Base-by-base conservation (phyloP, 495 filamentous ascomycete genomes). In the Aspergillus saccharolyticus region DNA sequence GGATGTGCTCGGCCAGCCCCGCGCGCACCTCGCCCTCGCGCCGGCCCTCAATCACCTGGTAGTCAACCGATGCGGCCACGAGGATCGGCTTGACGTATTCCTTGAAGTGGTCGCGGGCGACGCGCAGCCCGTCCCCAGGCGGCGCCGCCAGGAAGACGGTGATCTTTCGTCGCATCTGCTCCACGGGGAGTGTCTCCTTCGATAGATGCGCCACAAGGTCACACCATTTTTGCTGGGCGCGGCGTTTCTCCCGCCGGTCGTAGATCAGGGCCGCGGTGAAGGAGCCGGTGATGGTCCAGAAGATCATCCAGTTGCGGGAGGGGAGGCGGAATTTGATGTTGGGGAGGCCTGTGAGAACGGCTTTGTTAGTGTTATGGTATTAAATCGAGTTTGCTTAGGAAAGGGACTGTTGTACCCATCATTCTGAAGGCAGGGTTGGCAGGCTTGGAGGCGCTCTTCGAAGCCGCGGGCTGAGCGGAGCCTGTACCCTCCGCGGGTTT, bases 221-320 rank as follows among this genome's bases (percentile, higher is more conserved):
- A 49, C 81, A 81, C 94, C 94, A 99, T 74, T 91, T 93, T 55
- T 86, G 78, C 49, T 92, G 93, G 14, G 82, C 82, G 51, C 85
- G 83, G 54, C 84, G 87, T 74, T 93, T 96, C 71, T 97, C 86
- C 39, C 87, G 81, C 60, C 90, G 90, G 73, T 99, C 94, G 75
- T 97, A 96, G 61, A 90, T 78, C 48, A 97, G 70, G 12, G 88
- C 86, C 7, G 80, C 84, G 0, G 88, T 84, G 62, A 96, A 87
- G 33, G 89, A 84, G 25, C 85, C 85, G 15, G 86, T 86, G 60
- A 97, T 71, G 17, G 87, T 75, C 66, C 93, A 78, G 76, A 99
- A 97, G 62, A 99, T 97, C 74, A 89, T 83, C 94, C 94, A 99
- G 67, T 97, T 97, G 24, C 95, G 86, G 14, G 94, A 99, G 18